Evolutionary conservation across 2,329 filamentous ascomycete genomes (phyloP), one percentile per base, ranked within the genome.

Genomic region (Diaporthe humulicola): DNA sequence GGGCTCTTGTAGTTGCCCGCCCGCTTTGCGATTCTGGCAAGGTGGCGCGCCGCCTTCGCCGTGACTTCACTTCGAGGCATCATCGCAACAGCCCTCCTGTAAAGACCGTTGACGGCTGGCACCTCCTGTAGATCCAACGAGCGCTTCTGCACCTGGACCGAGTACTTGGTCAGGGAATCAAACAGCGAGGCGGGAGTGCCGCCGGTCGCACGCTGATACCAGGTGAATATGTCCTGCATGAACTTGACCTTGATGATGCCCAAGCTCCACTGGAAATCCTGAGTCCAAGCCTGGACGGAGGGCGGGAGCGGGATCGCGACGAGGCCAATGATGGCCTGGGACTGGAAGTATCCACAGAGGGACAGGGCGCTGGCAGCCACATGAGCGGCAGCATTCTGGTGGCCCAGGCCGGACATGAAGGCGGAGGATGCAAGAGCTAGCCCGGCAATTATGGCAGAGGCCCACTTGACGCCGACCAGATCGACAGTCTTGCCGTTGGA

Each of bases 201-300:
- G 70, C 95, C 95, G 2, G 95, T 97, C 2, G 95, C 90, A 74
- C 94, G 93, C 85, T 96, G 95, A 84, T 97, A 97, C 95, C 95
- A 97, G 42, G 94, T 96, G 73, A 94, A 93, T 80, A 97, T 93
- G 28, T 86, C 87, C 84, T 97, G 94, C 83, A 97, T 88, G 84
- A 97, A 97, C 45, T 87, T 86, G 71, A 97, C 89, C 70, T 91
- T 90, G 82, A 97, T 96, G 78, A 97, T 94, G 79, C 95, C 95
- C 94, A 97, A 95, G 80, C 92, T 95, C 95, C 95, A 97, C 82
- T 95, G 93, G 87, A 97, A 97, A 83, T 97, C 95, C 85, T 97
- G 95, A 0, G 94, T 97, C 95, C 95, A 97, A 0, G 94, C 90
- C 79, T 93, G 89, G 70, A 96, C 95, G 74, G 96, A 94, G 0